Evolutionary conservation across 1,284 basidiomycete genomes (phyloP).

Genomic region (Singerocomus inundabilis): DNA sequence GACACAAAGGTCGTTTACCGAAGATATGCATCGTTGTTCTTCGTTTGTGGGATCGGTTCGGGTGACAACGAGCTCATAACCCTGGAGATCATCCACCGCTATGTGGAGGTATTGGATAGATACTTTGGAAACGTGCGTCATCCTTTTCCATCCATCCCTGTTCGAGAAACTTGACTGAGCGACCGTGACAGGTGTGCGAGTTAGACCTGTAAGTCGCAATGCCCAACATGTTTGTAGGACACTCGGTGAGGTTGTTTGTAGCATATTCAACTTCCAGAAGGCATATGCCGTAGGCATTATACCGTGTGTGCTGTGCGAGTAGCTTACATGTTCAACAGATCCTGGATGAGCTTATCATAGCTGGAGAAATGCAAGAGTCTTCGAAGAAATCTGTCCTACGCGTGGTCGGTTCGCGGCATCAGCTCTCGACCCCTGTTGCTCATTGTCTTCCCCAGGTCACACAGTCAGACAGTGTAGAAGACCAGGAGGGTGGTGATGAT

Average conservation of each 20-base stretch:
- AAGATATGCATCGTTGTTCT: slow-evolving; percentile 97
- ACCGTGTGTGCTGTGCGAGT: slow-evolving; percentile 1
- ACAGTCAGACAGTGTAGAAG: slow-evolving; percentile 75
- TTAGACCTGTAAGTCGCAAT: slow-evolving; percentile 73
- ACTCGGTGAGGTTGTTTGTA: slow-evolving; percentile 30
- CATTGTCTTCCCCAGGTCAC: slow-evolving; percentile 54
- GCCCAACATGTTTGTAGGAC: background rate
- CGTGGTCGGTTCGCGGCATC: slow-evolving; percentile 52
- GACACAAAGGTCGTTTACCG: slow-evolving; percentile 97
- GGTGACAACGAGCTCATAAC: slow-evolving; percentile 93
- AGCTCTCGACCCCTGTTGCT: background rate
- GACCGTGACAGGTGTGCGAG: slow-evolving; percentile 78
- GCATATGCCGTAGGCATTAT: slow-evolving; percentile 77
- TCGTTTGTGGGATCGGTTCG: slow-evolving; percentile 89
- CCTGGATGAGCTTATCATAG: slow-evolving; percentile 96
- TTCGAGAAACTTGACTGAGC: slow-evolving; percentile 1
- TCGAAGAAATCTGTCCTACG: slow-evolving; percentile 97
- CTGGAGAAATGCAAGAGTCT: slow-evolving; percentile 97
- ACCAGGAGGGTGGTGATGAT: slow-evolving; percentile 79
- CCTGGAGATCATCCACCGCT: slow-evolving; percentile 96
- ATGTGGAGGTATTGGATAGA: slow-evolving; percentile 97
- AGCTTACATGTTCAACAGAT: slow-evolving; percentile 53
- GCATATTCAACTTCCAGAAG: slow-evolving; percentile 98
- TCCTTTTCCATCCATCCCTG: background rate
- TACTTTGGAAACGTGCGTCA: slow-evolving; percentile 94